phyloP scores from a whole-genome alignment of 345 rosid genomes.

The Eucalyptus melliodora region DNA sequence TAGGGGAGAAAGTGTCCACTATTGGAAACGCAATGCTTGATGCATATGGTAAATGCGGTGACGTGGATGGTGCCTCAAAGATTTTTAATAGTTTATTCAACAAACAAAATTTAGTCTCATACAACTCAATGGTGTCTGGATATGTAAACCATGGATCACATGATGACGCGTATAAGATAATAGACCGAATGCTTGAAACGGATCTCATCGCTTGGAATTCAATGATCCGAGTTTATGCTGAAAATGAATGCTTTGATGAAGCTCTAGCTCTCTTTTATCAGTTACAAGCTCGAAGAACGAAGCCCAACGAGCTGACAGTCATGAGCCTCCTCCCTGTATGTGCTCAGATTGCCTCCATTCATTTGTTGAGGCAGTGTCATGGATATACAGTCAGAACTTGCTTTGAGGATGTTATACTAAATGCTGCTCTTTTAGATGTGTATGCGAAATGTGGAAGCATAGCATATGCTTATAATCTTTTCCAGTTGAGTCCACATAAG shows the following conservation, averaged over 20 bases:
- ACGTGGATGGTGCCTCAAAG: conserved; percentile 39
- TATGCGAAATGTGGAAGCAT: conserved; percentile 80
- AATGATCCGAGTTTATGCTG: conserved; percentile 60
- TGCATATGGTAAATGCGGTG: conserved; percentile 65
- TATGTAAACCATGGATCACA: conserved; percentile 38
- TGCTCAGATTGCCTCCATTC: conserved; percentile 45
- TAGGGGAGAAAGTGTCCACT: conserved; percentile 18
- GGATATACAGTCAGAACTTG: conserved; percentile 50
- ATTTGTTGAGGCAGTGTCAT: conserved; percentile 64
- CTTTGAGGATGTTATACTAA: conserved; percentile 41
- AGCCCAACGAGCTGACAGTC: conserved; percentile 64
- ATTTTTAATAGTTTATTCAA: conserved; percentile 40
- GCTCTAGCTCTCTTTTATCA: conserved; percentile 42
- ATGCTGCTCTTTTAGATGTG: conserved; percentile 54
- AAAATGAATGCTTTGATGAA: conserved; percentile 30
- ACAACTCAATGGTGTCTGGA: conserved; percentile 55
- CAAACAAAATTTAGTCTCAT: conserved; percentile 34
- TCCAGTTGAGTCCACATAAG: conserved; percentile 29
- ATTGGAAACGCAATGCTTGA: conserved; percentile 58
- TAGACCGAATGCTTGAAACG: conserved; percentile 22
- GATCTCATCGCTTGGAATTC: conserved; percentile 84
- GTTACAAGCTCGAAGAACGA: conserved; percentile 47
- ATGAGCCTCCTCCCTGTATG: conserved; percentile 71
- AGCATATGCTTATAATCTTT: conserved; percentile 42
- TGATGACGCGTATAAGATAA: conserved; percentile 30